A percentile compares a stretch with the other conserved stretches of the same genome.
These are phyloP conservation scores for Neofusicoccum umdonicola DNA, from an alignment of 2,329 filamentous ascomycete species.

Conservation along the genomic window DNA sequence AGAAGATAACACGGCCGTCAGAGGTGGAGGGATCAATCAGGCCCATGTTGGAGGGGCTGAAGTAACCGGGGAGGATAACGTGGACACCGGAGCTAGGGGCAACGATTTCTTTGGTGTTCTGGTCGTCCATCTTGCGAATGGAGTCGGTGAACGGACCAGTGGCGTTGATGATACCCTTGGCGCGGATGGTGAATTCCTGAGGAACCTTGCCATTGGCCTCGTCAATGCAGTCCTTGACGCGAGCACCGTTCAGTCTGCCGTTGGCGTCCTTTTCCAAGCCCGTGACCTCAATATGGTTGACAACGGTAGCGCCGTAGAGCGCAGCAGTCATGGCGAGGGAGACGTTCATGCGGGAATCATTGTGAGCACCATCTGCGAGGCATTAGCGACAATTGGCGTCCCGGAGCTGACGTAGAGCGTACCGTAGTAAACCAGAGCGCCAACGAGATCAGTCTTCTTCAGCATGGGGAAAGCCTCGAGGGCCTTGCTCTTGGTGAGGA, in stretches of 20 bases:
- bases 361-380: constrained; percentile 73
- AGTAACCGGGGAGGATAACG: constrained; percentile 83
- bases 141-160: constrained; percentile 86
- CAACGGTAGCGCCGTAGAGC: constrained; percentile 78
- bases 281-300: constrained; percentile 82
- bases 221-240: constrained; percentile 67
- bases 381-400: constrained; percentile 24
- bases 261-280: constrained; percentile 69
- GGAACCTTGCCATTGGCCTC: constrained; percentile 62
- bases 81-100: constrained; percentile 83
- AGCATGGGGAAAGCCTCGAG: constrained; percentile 87
- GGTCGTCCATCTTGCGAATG: constrained; percentile 81
- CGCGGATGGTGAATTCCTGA: constrained; percentile 68
- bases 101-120: constrained; percentile 70
- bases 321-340: constrained; percentile 84
- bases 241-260: constrained; percentile 72
- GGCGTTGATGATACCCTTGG: constrained; percentile 82
- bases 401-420: constrained; percentile 19
- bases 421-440: constrained; percentile 84
- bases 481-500: constrained; percentile 80
- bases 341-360: constrained; percentile 90
- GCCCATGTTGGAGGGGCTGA: constrained; percentile 81
- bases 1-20: constrained; percentile 88
- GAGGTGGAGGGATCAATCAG: constrained; percentile 83
- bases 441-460: constrained; percentile 73